A percentile compares a stretch with the other conserved stretches of the same genome.
These are phyloP conservation scores for Haematococcus sp. DNA, from an alignment of 139 green algal species.

Conservation along the genomic window DNA sequence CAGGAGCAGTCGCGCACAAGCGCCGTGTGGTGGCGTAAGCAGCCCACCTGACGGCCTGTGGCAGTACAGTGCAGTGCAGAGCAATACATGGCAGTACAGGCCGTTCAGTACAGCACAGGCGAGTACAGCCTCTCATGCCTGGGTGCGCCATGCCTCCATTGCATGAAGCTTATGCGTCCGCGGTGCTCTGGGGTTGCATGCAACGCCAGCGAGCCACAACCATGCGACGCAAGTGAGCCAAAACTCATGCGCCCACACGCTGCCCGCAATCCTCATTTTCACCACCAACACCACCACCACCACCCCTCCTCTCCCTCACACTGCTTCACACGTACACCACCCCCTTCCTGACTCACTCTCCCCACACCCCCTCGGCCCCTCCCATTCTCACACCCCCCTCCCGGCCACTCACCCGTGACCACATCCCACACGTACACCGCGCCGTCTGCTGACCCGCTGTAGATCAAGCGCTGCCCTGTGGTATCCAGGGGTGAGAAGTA, in stretches of 20 bases:
- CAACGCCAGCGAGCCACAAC: too few relatives aligned
- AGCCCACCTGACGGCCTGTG: background rate
- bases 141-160: too few relatives aligned
- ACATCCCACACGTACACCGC: slow-evolving; percentile 79
- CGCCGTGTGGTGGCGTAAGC: slow-evolving; percentile 53
- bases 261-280: too few relatives aligned
- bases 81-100: background rate
- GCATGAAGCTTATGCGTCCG: too few relatives aligned
- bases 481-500: slow-evolving; percentile 74
- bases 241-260: background rate
- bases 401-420: slow-evolving; percentile 63
- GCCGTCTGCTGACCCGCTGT: slow-evolving; percentile 75
- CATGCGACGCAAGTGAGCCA: background rate
- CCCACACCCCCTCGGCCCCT: slow-evolving; percentile 28
- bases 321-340: background rate
- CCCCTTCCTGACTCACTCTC: too few relatives aligned
- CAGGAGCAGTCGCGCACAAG: slow-evolving; percentile 87
- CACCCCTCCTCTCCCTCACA: background rate
- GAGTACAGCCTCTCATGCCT: background rate
- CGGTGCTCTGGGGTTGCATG: too few relatives aligned
- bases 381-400: background rate
- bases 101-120: too few relatives aligned
- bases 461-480: slow-evolving; percentile 91
- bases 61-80: background rate
- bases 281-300: slow-evolving; percentile 8